Evolutionary conservation across 495 filamentous ascomycete genomes (phyloP).

Genomic region (Hypoxylon intermedium): DNA sequence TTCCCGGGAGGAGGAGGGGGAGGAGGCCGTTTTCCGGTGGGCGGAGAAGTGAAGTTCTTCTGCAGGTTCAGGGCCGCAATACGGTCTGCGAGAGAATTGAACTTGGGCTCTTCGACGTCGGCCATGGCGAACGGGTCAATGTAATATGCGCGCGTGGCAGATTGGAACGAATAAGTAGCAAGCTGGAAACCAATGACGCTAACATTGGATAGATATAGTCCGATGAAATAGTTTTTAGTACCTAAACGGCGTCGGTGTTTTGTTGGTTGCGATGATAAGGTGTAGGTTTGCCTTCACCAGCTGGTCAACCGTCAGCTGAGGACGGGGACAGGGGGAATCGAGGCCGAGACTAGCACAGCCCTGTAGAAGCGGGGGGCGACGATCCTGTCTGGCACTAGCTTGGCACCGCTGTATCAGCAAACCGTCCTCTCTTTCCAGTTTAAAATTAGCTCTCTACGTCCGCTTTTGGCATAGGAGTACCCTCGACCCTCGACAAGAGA

Average conservation of each 20-base stretch:
- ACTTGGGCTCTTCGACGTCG: conserved; percentile 62
- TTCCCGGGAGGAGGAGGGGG: conserved; percentile 56
- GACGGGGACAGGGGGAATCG: too few relatives aligned
- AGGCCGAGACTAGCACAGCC: conserved; percentile 33
- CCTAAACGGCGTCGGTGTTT: too few relatives aligned
- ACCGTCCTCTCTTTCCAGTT: too few relatives aligned
- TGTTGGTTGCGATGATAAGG: neutral
- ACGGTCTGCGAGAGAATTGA: conserved; percentile 60
- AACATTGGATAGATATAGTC: neutral
- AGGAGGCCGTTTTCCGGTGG: conserved; percentile 52
- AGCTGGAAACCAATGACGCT: neutral
- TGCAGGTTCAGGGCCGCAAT: conserved; percentile 63
- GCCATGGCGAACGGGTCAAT: conserved; percentile 59
- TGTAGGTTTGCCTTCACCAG: too few relatives aligned
- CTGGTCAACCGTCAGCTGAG: too few relatives aligned
- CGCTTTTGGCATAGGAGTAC: too few relatives aligned
- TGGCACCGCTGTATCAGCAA: too few relatives aligned
- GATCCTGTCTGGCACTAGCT: too few relatives aligned
- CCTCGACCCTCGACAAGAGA: too few relatives aligned
- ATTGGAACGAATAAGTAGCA: neutral
- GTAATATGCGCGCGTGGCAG: too few relatives aligned
- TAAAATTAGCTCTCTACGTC: too few relatives aligned
- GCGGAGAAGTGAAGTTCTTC: conserved; percentile 55
- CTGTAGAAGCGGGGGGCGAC: conserved; percentile 21
- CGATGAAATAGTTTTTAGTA: too few relatives aligned